Percentiles rank a stretch among this genome's conserved stretches.
Evolutionary conservation across 164 flowering plant genomes (phyloP).

Genomic region (Vitis vinifera): ASM3070453v1 NC_081812.1:16694001-16694500

Average conservation of each 20-base stretch:
- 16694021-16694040: constrained; percentile 54
- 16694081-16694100: constrained; percentile 63
- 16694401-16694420: constrained; percentile 54
- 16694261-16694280: constrained; percentile 43
- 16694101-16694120: constrained; percentile 63
- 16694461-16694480: constrained; percentile 10
- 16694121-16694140: constrained; percentile 29
- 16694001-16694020: constrained; percentile 38
- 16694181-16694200: constrained; percentile 23
- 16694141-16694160: constrained; percentile 21
- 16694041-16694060: constrained; percentile 37
- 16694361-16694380: not conserved
- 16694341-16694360: no score
- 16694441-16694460: constrained; percentile 28
- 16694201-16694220: constrained; percentile 10
- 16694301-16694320: no score
- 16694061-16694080: constrained; percentile 54
- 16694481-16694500: constrained; percentile 13
- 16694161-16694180: constrained; percentile 32
- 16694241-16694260: constrained; percentile 37
- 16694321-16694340: no score
- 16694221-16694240: constrained; percentile 19
- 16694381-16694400: constrained; percentile 3
- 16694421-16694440: constrained; percentile 42
- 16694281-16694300: not conserved